Base-by-base conservation (phyloP, 2,329 filamentous ascomycete genomes). In the Lasiodiplodia hormozganensis region DNA sequence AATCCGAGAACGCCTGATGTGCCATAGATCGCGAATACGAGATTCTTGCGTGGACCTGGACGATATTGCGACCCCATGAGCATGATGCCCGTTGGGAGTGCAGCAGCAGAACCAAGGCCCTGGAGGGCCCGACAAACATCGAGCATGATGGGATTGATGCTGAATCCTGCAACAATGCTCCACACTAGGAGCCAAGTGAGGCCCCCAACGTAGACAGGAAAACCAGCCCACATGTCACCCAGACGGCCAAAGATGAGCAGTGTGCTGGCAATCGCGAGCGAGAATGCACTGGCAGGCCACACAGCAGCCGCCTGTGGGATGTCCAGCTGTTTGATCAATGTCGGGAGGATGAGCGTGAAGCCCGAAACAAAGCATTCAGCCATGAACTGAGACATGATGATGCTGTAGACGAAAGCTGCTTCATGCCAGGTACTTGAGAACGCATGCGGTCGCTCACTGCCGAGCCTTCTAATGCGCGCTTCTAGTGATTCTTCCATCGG, bases 331-430 rank as follows among this genome's bases (percentile, higher is more conserved):
- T 78, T 75, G 12, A 88, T 82, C 3, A 96, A 77, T 0, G 87
- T 87, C 0, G 92, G 92, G 0, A 94, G 79, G 34, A 95, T 79
- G 69, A 89, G 81, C 68, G 85, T 88, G 74, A 94, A 96, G 34
- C 93, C 92, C 57, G 89, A 91, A 62, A 95, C 86, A 75, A 90
- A 91, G 78, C 90, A 94, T 80, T 94, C 92, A 54, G 64, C 12
- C 12, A 54, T 12, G 18, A 12, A 43, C 18, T 43, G 40, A 12
- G 40, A 43, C 40, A 43, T 43, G 3, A 12, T 43, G 3, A 43
- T 18, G 12, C 12, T 14, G 40, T 43, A 43, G 40, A 43, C 12
- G 40, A 43, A 43, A 43, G 12, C 40, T 14, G 18, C 40, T 43
- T 43, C 40, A 18, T 12, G 18, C 40, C 40, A 43, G 18, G 12